Evolutionary conservation across 164 flowering plant genomes (phyloP).

Genomic region (Magnolia changhungtana): DNA sequence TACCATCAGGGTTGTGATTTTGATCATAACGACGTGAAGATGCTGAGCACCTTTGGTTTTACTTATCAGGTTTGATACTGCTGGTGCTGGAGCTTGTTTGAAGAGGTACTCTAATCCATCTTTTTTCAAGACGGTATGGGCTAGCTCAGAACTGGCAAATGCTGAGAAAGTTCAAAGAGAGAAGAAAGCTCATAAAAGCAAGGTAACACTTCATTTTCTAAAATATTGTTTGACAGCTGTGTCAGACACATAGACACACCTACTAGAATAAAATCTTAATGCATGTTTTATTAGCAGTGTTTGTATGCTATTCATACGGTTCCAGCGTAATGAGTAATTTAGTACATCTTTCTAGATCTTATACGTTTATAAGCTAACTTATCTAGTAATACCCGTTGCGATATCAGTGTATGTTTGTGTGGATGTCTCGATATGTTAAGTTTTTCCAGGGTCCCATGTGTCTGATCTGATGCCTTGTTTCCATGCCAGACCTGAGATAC

Average conservation of each 20-base stretch:
- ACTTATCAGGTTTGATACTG: conserved; percentile 16
- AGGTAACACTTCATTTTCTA: conserved; percentile 36
- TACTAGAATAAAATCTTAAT: not conserved
- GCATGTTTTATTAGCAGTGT: not conserved
- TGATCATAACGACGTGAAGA: not conserved
- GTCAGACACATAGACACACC: not conserved
- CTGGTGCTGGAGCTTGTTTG: conserved; percentile 22
- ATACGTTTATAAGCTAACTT: not conserved
- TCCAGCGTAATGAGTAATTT: no score
- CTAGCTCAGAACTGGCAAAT: conserved; percentile 11
- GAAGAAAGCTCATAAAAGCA: conserved; percentile 49
- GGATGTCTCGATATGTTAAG: not conserved
- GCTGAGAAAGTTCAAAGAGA: conserved; percentile 38
- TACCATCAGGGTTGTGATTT: not conserved
- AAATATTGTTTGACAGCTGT: not conserved
- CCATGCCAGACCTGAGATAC: not conserved
- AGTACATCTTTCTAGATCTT: not conserved
- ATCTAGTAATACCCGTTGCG: not conserved
- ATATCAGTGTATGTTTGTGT: not conserved
- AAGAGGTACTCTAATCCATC: conserved; percentile 23
- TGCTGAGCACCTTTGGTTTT: not conserved
- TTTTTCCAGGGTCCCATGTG: not conserved
- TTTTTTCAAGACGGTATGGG: conserved; percentile 12
- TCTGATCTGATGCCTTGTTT: no score
- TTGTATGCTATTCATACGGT: not conserved